Evolutionary conservation across 139 green algal genomes (phyloP), one percentile per base, ranked within the genome.

Genomic region (Coccomyxa sp.): DNA sequence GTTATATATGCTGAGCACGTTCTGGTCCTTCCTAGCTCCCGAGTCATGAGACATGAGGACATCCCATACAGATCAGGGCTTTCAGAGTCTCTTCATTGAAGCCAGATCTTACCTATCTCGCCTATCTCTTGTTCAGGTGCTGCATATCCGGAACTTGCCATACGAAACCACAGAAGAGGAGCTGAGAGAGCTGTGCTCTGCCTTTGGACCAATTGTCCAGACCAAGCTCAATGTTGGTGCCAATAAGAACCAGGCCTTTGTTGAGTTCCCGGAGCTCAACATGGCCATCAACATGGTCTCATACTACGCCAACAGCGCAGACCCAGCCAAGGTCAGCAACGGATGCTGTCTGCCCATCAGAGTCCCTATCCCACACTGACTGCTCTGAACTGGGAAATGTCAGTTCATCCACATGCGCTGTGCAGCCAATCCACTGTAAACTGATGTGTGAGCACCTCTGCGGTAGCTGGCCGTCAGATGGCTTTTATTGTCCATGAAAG

Each of bases 121-220:
- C 10, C 41, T 54, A 16, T 72, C 68, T 36, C 29, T 8, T 72
- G 68, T 39, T 35, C 68, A 94, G 87, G 90, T 94, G 69, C 75
- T 94, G 22, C 90, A 94, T 68, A 79, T 94, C 0, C 86, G 90
- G 34, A 94, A 94, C 73, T 68, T 94, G 74, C 88, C 90, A 1
- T 91, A 88, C 36, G 90, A 92, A 31, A 81, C 83, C 1, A 92
- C 86, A 1, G 58, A 82, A 16, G 85, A 92, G 31, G 89, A 93
- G 39, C 69, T 93, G 4, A 34, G 83, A 9, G 84, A 90, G 37
- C 82, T 93, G 16, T 88, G 78, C 64, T 77, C 78, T 18, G 86
- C 88, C 0, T 93, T 91, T 68, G 89, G 89, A 33, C 78, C 77
- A 9, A 55, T 93, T 5, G 74, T 90, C 3, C 88, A 90, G 35